These are phyloP conservation scores for Aspergillus haitiensis DNA, from an alignment of 495 filamentous ascomycete genomes.

Conservation along the genomic window DNA sequence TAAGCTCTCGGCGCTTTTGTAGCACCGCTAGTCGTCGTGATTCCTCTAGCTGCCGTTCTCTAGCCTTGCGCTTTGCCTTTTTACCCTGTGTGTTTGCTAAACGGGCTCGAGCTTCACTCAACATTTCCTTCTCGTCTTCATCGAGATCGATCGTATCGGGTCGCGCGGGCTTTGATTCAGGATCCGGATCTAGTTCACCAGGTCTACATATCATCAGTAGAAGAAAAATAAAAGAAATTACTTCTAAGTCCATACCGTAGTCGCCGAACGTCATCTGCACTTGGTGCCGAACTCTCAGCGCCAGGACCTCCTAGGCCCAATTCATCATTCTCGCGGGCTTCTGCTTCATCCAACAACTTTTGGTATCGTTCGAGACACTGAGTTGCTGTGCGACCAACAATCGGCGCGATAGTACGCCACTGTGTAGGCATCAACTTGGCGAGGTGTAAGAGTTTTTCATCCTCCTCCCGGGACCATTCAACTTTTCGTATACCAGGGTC, in stretches of 20 bases:
- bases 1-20: conserved; percentile 94
- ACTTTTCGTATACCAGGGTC: conserved; percentile 97
- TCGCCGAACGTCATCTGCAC: conserved; percentile 88
- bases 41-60: conserved; percentile 94
- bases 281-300: conserved; percentile 82
- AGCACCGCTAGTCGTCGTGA: conserved; percentile 83
- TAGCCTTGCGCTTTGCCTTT: conserved; percentile 96
- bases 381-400: conserved; percentile 93
- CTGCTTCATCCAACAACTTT: conserved; percentile 92
- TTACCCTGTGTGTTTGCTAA: conserved; percentile 98
- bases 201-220: conserved; percentile 53
- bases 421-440: conserved; percentile 99
- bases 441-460: conserved; percentile 93
- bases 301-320: conserved; percentile 88
- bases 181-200: conserved; percentile 93
- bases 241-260: conserved; percentile 52
- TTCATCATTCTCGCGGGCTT: conserved; percentile 80
- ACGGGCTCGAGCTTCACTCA: conserved; percentile 94
- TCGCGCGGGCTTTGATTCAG: conserved; percentile 93
- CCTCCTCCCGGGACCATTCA: conserved; percentile 98
- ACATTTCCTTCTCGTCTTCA: conserved; percentile 99
- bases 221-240: neutral
- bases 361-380: conserved; percentile 97
- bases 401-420: conserved; percentile 97
- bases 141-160: conserved; percentile 98